phyloP scores from a whole-genome alignment of 805 yeast genomes.

The Saturnispora galanensis region DNA sequence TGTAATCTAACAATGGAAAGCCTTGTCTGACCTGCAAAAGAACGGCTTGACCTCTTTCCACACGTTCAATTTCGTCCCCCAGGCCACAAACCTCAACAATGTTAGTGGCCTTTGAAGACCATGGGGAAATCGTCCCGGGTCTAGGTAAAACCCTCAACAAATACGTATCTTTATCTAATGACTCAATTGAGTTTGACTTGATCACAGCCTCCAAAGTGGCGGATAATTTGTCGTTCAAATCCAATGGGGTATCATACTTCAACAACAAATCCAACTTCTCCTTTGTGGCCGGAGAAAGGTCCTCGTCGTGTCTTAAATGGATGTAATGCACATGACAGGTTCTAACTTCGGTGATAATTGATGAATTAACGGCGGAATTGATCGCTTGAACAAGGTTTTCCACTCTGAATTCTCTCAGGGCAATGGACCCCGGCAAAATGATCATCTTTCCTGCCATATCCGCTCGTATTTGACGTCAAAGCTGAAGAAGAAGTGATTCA shows the following conservation, averaged over 20 bases:
- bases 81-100: slow-evolving; percentile 85
- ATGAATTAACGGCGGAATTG: slow-evolving; percentile 57
- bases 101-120: slow-evolving; percentile 98
- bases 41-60: slow-evolving; percentile 84
- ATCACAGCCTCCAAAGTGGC: slow-evolving; percentile 19
- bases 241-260: slow-evolving; percentile 64
- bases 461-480: too few relatives aligned
- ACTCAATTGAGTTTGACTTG: slow-evolving; percentile 12
- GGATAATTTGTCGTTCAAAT: slow-evolving; percentile 32
- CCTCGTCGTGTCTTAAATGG: slow-evolving; percentile 35
- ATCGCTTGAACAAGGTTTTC: slow-evolving; percentile 61
- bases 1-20: slow-evolving; percentile 50
- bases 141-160: slow-evolving; percentile 79
- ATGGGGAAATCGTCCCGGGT: slow-evolving; percentile 94
- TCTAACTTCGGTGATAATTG: slow-evolving; percentile 59
- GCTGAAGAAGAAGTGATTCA: too few relatives aligned
- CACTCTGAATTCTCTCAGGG: slow-evolving; percentile 80
- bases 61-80: slow-evolving; percentile 57
- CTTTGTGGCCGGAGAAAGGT: slow-evolving; percentile 32
- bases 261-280: slow-evolving; percentile 51
- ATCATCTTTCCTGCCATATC: slow-evolving; percentile 25
- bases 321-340: slow-evolving; percentile 78
- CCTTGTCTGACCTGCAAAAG: slow-evolving; percentile 63
- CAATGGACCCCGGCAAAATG: slow-evolving; percentile 79
- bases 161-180: slow-evolving; percentile 35